Base-by-base conservation (phyloP, 2,329 filamentous ascomycete genomes). In the Dothideomycetidae sp. region DNA sequence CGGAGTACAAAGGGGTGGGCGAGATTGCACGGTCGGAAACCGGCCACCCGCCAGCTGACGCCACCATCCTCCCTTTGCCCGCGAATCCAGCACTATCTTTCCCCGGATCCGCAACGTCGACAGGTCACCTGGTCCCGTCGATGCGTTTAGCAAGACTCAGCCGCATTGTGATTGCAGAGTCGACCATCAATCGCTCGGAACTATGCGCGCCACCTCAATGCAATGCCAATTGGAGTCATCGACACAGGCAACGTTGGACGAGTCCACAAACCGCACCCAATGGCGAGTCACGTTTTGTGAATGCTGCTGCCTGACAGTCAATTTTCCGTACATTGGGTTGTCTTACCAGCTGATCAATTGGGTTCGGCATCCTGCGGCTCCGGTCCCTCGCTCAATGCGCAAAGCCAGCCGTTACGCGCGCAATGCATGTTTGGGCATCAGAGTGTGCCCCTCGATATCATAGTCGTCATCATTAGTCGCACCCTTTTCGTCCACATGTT, bases 191-290 rank as follows among this genome's bases (percentile, higher is more conserved):
- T n/a, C n/a, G n/a, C n/a, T n/a, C n/a, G n/a, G n/a, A n/a, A n/a
- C n/a, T n/a, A n/a, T n/a, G n/a, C n/a, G n/a, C n/a, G n/a, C n/a
- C n/a, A n/a, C n/a, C n/a, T n/a, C n/a, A n/a, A n/a, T n/a, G n/a
- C n/a, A n/a, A n/a, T n/a, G n/a, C n/a, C n/a, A n/a, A 5, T 42
- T 44, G 42, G 40, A 40, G 21, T 21, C 42, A 13, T 18, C 37
- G 15, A 28, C 40, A 14, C n/a, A n/a, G n/a, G n/a, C n/a, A n/a
- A n/a, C n/a, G n/a, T n/a, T n/a, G n/a, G n/a, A n/a, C n/a, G n/a
- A n/a, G n/a, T n/a, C n/a, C n/a, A n/a, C n/a, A n/a, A n/a, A n/a
- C n/a, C n/a, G n/a, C n/a, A n/a, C n/a, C n/a, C n/a, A n/a, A n/a
- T n/a, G n/a, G n/a, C n/a, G n/a, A n/a, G n/a, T n/a, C n/a, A n/a